Evolutionary conservation across 495 filamentous ascomycete genomes (phyloP).

Genomic region (Antarctomyces pellizariae): DNA sequence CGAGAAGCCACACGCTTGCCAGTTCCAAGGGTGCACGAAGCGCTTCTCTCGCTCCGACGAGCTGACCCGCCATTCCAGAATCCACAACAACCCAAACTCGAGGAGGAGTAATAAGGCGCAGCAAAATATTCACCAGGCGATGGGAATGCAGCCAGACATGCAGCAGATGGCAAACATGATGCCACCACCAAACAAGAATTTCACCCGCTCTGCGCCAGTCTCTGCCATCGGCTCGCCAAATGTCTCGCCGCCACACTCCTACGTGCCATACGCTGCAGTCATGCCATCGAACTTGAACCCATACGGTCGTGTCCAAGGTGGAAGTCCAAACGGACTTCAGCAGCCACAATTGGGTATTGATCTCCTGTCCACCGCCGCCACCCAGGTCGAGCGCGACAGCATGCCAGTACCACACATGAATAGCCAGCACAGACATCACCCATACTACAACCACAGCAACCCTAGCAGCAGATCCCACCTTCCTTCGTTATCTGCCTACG

Average conservation of each 20-base stretch:
- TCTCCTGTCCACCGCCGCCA: conserved; percentile 76
- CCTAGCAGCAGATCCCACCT: conserved; percentile 32
- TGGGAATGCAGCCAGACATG: conserved; percentile 23
- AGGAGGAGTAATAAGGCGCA: conserved; percentile 79
- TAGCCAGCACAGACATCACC: conserved; percentile 30
- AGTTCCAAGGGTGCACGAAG: conserved; percentile 87
- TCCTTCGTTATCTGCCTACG: conserved; percentile 63
- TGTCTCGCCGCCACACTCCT: conserved; percentile 85
- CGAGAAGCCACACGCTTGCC: conserved; percentile 92
- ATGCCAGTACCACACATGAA: conserved; percentile 21
- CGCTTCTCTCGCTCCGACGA: conserved; percentile 94
- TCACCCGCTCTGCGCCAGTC: conserved; percentile 66
- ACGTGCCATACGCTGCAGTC: conserved; percentile 46
- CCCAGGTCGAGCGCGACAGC: conserved; percentile 61
- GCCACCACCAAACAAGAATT: conserved; percentile 52
- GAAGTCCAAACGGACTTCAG: conserved; percentile 18
- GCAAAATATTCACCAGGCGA: conserved; percentile 22
- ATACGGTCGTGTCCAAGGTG: conserved; percentile 32
- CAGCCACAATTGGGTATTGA: conserved; percentile 43
- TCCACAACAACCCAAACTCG: conserved; percentile 98
- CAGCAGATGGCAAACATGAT: conserved; percentile 39
- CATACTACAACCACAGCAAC: conserved; percentile 31
- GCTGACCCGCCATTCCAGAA: conserved; percentile 86
- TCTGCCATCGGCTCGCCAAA: conserved; percentile 83
- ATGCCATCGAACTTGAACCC: conserved; percentile 37